A percentile compares a stretch with the other conserved stretches of the same genome.
These are phyloP conservation scores for Gaeumannomyces sp. DNA, from an alignment of 2,329 filamentous ascomycete genomes.

Conservation along the genomic window DNA sequence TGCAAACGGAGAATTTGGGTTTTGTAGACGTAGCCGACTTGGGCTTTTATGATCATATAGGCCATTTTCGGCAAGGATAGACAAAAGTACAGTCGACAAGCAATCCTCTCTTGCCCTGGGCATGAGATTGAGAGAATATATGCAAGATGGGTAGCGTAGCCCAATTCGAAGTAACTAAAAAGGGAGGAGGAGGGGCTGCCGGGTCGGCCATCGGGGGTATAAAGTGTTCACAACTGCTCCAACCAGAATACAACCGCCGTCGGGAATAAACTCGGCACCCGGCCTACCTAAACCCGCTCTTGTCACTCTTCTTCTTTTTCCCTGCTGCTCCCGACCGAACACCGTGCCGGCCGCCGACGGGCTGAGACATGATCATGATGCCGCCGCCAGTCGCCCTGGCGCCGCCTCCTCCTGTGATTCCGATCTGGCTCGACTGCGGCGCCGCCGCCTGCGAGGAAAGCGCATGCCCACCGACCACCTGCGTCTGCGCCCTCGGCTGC, in stretches of 20 bases:
- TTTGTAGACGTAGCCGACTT: too few relatives aligned
- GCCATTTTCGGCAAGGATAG: too few relatives aligned
- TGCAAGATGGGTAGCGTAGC: too few relatives aligned
- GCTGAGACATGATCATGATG: constrained; percentile 7
- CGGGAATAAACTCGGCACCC: background rate
- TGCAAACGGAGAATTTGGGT: too few relatives aligned
- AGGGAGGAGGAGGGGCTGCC: too few relatives aligned
- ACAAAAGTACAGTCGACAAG: too few relatives aligned
- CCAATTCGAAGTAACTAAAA: too few relatives aligned
- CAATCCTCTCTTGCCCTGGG: too few relatives aligned
- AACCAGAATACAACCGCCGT: background rate
- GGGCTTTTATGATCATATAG: too few relatives aligned
- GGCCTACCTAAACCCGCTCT: constrained; percentile 4
- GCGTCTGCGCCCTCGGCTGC: constrained; percentile 1
- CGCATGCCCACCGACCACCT: background rate
- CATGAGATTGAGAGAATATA: too few relatives aligned
- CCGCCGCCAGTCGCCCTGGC: background rate
- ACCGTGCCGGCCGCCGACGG: constrained; percentile 3
- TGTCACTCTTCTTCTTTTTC: constrained; percentile 2
- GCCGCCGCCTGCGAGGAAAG: constrained; percentile 1
- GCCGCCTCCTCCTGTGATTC: background rate
- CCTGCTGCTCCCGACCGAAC: background rate
- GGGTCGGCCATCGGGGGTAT: too few relatives aligned
- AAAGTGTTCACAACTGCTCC: background rate
- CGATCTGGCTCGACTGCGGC: constrained; percentile 1